Base-by-base conservation (phyloP, 306 rosid genomes). In the Benincasa hispida region DNA sequence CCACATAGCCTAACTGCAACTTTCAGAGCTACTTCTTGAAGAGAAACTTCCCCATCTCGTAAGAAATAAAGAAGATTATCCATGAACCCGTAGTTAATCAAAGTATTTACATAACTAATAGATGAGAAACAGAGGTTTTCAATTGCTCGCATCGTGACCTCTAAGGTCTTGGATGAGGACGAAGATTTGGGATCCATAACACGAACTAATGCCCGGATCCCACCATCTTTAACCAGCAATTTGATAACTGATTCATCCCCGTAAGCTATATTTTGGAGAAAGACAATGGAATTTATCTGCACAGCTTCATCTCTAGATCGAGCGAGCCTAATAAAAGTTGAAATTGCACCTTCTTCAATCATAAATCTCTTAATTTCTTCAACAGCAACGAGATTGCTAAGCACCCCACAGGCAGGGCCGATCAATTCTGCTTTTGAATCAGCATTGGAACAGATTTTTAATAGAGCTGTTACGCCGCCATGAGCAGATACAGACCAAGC, bases 401-500 rank as follows among this genome's bases (percentile, higher is more conserved):
- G 80, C 5, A 85, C 91, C 74, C 91, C 96, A 77, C 95, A 93
- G 67, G 95, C 86, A 47, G 90, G 80, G 80, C 86, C 78, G 51
- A 93, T 80, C 85, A 90, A 79, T 39, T 87, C 95, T n/a, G 82
- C 65, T 56, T 84, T 73, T 14, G 75, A 80, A 62, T 85, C 88
- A 28, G 4, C 81, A 62, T 77, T 54, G 1, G 81, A 72, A 78
- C 98, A 92, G 30, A 90, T 84, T 67, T 86, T 93, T 60, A 91
- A 86, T 83, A 91, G 77, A 22, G 88, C 85, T 5, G 92, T 89
- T 58, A 93, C 91, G 42, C 98, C 98, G 5, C 98, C 98, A 32
- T 93, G 98, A 75, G 94, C 92, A 1, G 96, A 93, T 75, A 93
- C 92, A 25, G 92, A 86, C 98, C 98, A 93, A 50, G 91, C 92